A percentile compares a stretch with the other conserved stretches of the same genome.
These are phyloP conservation scores for Waltiozyma solani DNA, from an alignment of 1,139 yeast genomes.

Conservation along the genomic window DNA sequence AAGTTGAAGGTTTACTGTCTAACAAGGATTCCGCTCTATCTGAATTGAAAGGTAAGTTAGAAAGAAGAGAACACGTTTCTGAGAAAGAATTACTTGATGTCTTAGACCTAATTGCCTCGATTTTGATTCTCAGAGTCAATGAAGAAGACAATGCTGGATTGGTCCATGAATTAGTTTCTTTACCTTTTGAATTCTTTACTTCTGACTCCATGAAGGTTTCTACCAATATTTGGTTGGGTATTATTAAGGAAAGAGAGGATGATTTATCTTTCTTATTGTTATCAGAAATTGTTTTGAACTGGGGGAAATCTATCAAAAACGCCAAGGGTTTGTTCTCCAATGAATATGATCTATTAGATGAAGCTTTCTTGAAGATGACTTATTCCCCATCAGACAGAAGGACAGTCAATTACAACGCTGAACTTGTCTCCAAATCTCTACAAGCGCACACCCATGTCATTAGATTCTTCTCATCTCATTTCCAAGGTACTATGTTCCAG, in stretches of 20 bases:
- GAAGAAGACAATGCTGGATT: slow-evolving; percentile 37
- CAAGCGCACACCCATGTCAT: slow-evolving; percentile 69
- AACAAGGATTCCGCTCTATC: slow-evolving; percentile 16
- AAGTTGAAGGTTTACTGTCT: slow-evolving; percentile 5
- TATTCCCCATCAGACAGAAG: slow-evolving; percentile 77
- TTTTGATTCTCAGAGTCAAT: slow-evolving; percentile 34
- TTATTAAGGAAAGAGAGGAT: slow-evolving; percentile 58
- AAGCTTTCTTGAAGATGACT: slow-evolving; percentile 74
- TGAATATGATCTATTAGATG: slow-evolving; percentile 44
- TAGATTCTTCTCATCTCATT: slow-evolving; percentile 64
- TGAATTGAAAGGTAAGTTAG: slow-evolving; percentile 14
- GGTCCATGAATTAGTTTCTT: slow-evolving; percentile 47
- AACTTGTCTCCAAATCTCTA: slow-evolving; percentile 38
- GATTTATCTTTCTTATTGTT: slow-evolving; percentile 50
- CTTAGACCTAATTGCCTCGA: slow-evolving; percentile 36
- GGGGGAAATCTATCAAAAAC: slow-evolving; percentile 58
- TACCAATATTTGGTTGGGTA: slow-evolving; percentile 70
- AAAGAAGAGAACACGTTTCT: slow-evolving; percentile 16
- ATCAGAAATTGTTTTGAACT: slow-evolving; percentile 49
- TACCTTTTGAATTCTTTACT: slow-evolving; percentile 64
- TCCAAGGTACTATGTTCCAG: slow-evolving; percentile 71
- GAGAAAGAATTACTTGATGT: slow-evolving; percentile 30
- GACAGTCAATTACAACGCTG: slow-evolving; percentile 44
- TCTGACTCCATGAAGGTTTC: slow-evolving; percentile 56
- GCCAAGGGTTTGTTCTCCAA: slow-evolving; percentile 58